Base-by-base conservation (phyloP, 495 filamentous ascomycete genomes). In the Penicillium cosmopolitanum region DNA sequence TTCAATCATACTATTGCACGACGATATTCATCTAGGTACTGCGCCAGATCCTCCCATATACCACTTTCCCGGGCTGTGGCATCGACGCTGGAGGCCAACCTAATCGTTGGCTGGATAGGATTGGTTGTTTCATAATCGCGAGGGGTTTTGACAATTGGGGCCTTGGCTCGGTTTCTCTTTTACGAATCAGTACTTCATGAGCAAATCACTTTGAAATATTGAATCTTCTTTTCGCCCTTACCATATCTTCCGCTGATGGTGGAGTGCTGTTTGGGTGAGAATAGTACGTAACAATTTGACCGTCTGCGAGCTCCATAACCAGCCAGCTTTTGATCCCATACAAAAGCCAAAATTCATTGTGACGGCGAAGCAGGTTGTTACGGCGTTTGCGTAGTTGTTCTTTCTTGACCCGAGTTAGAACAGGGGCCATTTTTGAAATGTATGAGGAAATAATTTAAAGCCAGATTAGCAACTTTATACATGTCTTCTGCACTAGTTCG, bases 301-400 rank as follows among this genome's bases (percentile, higher is more conserved):
- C 43, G 43, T 60, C 31, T 19, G 43, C 43, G 33, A 28, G 11
- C 16, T 60, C 57, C 51, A 60, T 55, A 12, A 43, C 34, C 7
- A 60, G 31, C 57, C 51, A 60, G 44, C 31, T 60, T 23, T 31
- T 36, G 6, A 68, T 68, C 3, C 21, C 46, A 44, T 68, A 68
- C n/a, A 64, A 19, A 5, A 38, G 52, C 51, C 56, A 62, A 50
- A 68, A 68, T 9, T 62, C 53, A 57, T 65, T 62, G 13, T 58
- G 50, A 13, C 55, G 56, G 34, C 53, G 56, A 23, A 68, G 46
- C 9, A 68, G 23, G 33, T 68, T 65, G 42, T 65, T 59, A 9
- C 58, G 50, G 15, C 62, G 55, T 53, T 68, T 68, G 1, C 62
- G 58, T 4, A 68, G 52, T 28, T 65, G 55, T 40, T 68, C 62